Evolutionary conservation across 306 rosid genomes (phyloP), one percentile per base, ranked within the genome.

Genomic region (Abrus pulchellus): DNA sequence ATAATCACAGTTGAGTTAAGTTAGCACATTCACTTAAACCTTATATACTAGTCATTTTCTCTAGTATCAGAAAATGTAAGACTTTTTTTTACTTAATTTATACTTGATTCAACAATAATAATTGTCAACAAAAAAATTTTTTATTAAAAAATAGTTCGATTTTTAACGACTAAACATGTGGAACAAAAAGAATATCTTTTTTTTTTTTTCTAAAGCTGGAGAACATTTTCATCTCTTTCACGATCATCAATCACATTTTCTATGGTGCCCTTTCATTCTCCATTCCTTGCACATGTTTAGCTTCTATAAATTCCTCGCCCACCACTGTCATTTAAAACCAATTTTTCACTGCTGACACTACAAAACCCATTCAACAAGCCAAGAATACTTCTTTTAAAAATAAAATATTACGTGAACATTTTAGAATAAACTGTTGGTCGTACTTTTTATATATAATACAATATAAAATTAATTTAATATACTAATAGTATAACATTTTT

Each of bases 271-370:
- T 13, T 10, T 62, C 45, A 6, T 34, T 36, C 4, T 20, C 68
- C 68, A 5, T 10, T 62, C 45, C n/a, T 34, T 36, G 4, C 28
- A 62, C 29, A 13, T 62, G 68, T 62, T 62, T 14, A n/a, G n/a
- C 27, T 63, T 63, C 6, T 63, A 34, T 13, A 62, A 5, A 30
- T 13, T n/a, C 30, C 47, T 12, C 5, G 11, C 48, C 70, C 49
- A 38, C 70, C 70, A 78, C 74, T 53, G 66, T 54, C 47, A 54
- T 54, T n/a, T 30, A 74, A 14, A 33, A 68, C 57, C 41, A 77
- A 27, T 66, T 38, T 66, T 67, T 30, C 67, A 49, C 54, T 52
- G 8, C 14, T 77, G 14, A 50, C 28, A 9, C 30, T 76, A 64
- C 64, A 20, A 63, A 52, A 36, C 9, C 34, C 20, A n/a, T 52